Conservation (phyloP, 2,329 filamentous ascomycete species). For the Pseudovirgaria hyperparasitica region DNA sequence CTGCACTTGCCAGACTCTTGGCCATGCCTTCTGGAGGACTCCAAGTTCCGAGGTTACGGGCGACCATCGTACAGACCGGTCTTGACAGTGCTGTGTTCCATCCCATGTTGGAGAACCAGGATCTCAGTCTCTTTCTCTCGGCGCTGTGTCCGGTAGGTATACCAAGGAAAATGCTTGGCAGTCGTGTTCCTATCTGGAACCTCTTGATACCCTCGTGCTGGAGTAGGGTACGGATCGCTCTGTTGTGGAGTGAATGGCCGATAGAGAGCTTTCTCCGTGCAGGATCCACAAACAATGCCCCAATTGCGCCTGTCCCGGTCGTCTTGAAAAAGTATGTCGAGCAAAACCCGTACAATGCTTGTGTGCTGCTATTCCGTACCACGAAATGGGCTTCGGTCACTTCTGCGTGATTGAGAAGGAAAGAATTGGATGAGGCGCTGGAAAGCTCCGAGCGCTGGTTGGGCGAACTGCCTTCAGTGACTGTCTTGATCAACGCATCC, state of each 20-base stretch:
- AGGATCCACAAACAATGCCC: conserved; percentile 81
- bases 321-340: conserved; percentile 69
- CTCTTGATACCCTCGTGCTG: conserved; percentile 62
- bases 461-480: conserved; percentile 53
- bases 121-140: conserved; percentile 48
- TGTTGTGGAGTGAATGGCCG: conserved; percentile 75
- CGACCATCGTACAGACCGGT: conserved; percentile 57
- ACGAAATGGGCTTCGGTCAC: conserved; percentile 80
- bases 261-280: conserved; percentile 77
- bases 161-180: conserved; percentile 78
- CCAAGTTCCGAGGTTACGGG: conserved; percentile 63
- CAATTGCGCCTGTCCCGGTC: conserved; percentile 63
- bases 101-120: conserved; percentile 81
- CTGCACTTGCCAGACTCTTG: conserved; percentile 58
- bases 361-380: conserved; percentile 85
- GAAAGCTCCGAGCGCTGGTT: conserved; percentile 56
- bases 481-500: conserved; percentile 58
- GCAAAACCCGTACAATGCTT: conserved; percentile 82
- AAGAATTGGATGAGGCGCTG: conserved; percentile 58
- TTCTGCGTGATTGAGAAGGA: conserved; percentile 57
- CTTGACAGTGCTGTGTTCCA: conserved; percentile 64
- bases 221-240: conserved; percentile 63
- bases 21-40: conserved; percentile 63
- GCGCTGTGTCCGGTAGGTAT: conserved; percentile 57
- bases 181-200: conserved; percentile 67